Evolutionary conservation across 257 asterid genomes (phyloP), one percentile per base, ranked within the genome.

Genomic region (Asclepias syriaca): DNA sequence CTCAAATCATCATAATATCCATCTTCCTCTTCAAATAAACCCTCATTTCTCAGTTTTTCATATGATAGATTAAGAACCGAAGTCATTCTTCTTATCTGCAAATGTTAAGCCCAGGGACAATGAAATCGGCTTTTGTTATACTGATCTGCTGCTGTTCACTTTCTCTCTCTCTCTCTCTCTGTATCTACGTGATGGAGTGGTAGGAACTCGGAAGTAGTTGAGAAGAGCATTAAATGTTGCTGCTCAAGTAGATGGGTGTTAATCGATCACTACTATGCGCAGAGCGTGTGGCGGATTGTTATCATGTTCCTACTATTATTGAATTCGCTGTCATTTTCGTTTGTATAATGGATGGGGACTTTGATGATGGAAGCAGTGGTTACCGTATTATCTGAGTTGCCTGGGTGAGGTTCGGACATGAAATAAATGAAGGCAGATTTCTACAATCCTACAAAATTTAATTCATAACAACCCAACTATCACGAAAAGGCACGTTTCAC

Each of bases 21-120:
- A 3, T 68, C 78, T 0, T 83, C 86, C 0, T 88, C 87, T 3
- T 76, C 88, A 66, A 78, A 73, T 77, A 75, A 70, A 3, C 74
- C 61, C 9, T 88, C 90, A 1, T 82, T 75, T 39, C 70, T 82
- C 40, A 89, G 79, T 69, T 81, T 84, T 27, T 79, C 77, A 90
- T 93, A 91, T 1, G 90, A 75, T 58, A 73, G 60, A 58, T 81
- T 81, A 24, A 71, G 66, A 24, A 54, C 12, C 0, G 76, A 40
- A 27, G 67, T 59, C 80, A 76, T 64, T 1, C 5, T 48, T 21
- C 0, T 43, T 4, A 27, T 39, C 34, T 4, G 66, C 19, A 3
- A 18, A 34, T 43, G 40, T 29, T 0, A 65, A 16, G 29, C 19
- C 2, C 24, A 9, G 21, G 1, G 18, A 16, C 15, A 3, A 0